Evolutionary conservation across 495 filamentous ascomycete species (phyloP), one percentile per base, ranked within the genome.

Genomic region (Lindgomyces ingoldianus): DNA sequence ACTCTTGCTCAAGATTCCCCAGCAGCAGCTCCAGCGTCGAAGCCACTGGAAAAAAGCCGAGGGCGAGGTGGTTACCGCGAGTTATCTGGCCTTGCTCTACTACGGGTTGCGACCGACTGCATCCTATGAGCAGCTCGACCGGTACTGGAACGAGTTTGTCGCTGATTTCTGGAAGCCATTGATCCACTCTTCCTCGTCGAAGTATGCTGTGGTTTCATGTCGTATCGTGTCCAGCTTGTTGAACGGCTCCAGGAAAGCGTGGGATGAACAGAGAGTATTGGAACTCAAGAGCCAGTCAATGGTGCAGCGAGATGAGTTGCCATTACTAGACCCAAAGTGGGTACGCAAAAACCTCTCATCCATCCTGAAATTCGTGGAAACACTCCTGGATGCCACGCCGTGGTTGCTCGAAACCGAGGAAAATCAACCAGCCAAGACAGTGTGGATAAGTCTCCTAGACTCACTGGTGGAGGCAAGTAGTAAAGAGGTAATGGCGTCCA

Each of bases 401-500:
- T 83, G 83, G 75, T 76, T 79, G 14, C 65, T 81, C 1, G 72
- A 74, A 18, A 63, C 74, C 9, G 42, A 47, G 4, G 73, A 79
- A 2, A 76, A 83, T 16, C 78, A 78, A 4, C 69, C 77, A 4
- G 79, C 85, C 25, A 80, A 78, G 36, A 72, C 74, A 11, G 79
- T 93, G 42, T 97, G 94, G 93, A 73, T 75, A 11, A 80, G 77
- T 48, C 83, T 96, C 26, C 81, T 87, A 16, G 82, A 76, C 12
- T 85, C 90, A 6, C 74, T 97, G 29, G 86, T 87, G 3, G 81
- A 87, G 53, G 93, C 94, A 0, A 89, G 89, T 4, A 87, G 82
- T 45, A 94, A 95, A 75, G 94, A 98, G 72, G 87, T 98, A 57
- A 96, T 91, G 67, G 88, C 93, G 12, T 91, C 91, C 0, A 82